Evolutionary conservation across 176 grass and related monocot genomes (phyloP), one percentile per base, ranked within the genome.

Genomic region (Oryza nivara): DNA sequence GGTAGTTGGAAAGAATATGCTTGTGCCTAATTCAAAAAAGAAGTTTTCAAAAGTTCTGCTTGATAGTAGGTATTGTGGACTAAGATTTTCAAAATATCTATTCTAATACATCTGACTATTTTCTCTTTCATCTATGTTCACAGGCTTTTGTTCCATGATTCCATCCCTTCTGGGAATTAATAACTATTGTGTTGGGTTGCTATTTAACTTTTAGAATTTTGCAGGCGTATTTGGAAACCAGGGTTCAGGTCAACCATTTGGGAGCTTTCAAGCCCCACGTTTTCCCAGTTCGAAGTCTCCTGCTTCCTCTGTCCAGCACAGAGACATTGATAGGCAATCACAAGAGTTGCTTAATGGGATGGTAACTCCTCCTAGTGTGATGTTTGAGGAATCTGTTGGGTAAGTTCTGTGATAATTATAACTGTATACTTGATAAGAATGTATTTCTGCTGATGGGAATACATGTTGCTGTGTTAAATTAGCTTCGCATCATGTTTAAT

Each of bases 221-320:
- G 11, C 90, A 96, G 88, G 76, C 74, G 2, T 76, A 70, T 85
- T 80, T 89, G 91, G 87, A 77, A 87, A 70, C 78, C 86, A 88
- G 46, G 25, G 36, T 35, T 44, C 74, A 74, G 83, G 77, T 32
- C 88, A 85, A 47, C 1, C 80, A 72, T 89, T 49, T 84, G 87
- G 84, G 67, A 84, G 32, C 76, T 72, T 71, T 22, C 81, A 83
- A 73, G 52, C 35, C 43, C 54, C 70, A 41, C 72, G 43, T 70
- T 56, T 73, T 56, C 79, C 86, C 54, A 85, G 85, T 46, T 46
- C 79, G 22, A 79, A 68, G 19, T 5, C 79, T 17, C 17, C 74
- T 54, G 4, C 67, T 11, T 74, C 82, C 19, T 86, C 84, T 41
- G 54, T 9, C 20, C 75, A 87, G 20, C 66, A 82, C 38, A 84